Conservation (phyloP, 768 basidiomycete genomes). For the Mycena haematopus region DNA sequence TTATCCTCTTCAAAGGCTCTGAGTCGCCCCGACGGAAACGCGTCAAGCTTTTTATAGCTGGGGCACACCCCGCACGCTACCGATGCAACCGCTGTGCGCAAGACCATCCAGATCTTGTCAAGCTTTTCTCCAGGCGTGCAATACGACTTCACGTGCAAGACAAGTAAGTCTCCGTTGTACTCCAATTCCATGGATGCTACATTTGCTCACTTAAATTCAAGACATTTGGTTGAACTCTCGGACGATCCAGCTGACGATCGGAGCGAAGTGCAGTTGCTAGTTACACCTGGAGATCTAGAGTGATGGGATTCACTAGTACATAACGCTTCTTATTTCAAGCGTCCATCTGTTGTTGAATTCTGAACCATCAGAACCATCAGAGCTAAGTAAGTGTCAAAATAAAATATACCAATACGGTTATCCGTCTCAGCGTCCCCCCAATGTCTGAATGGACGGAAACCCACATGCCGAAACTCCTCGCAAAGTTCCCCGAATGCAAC, state of each 20-base stretch:
- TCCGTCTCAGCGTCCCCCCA: background rate
- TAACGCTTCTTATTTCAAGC: no score
- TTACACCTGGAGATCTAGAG: no score
- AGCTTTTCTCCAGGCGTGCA: background rate
- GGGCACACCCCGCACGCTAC: background rate
- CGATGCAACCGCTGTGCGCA: conserved; percentile 3
- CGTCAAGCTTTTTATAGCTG: background rate
- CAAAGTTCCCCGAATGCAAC: background rate
- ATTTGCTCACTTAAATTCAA: no score
- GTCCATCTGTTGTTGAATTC: no score
- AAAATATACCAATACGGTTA: background rate
- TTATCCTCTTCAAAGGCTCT: background rate
- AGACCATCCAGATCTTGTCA: background rate
- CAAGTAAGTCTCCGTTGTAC: background rate
- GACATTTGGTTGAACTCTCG: no score
- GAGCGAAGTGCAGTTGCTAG: no score
- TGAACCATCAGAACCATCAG: background rate
- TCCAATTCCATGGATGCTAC: no score
- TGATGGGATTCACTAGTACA: no score
- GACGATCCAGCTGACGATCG: no score
- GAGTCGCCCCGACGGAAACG: background rate
- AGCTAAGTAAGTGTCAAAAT: no score
- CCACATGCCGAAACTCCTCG: background rate
- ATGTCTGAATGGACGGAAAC: background rate
- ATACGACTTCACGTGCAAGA: background rate